These are phyloP conservation scores for Vaccinium corymbosum DNA, from an alignment of 148 eudicot species.

Conservation along the genomic window DNA sequence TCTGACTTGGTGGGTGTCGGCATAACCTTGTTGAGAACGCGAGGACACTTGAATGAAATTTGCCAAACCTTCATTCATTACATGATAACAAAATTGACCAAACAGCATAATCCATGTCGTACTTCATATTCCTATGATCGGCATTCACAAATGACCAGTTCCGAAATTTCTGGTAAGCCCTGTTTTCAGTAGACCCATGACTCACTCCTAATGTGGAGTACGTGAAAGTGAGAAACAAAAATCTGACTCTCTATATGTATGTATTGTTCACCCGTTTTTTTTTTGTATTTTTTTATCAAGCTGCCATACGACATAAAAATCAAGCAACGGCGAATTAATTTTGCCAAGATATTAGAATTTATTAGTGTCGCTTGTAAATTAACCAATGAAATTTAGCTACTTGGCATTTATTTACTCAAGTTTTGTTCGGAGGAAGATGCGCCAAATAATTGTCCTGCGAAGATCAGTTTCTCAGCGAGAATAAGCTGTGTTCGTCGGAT, in stretches of 20 bases:
- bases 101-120: neutral
- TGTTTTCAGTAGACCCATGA: constrained; percentile 10
- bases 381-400: too few relatives aligned
- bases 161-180: neutral
- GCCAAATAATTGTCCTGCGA: too few relatives aligned
- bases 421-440: too few relatives aligned
- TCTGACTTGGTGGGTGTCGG: neutral
- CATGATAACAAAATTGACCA: neutral
- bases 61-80: neutral
- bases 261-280: too few relatives aligned
- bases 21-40: neutral
- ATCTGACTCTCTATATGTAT: neutral
- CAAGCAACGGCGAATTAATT: too few relatives aligned
- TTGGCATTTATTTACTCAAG: too few relatives aligned
- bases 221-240: neutral
- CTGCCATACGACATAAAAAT: too few relatives aligned
- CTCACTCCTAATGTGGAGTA: neutral
- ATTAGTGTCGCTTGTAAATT: too few relatives aligned
- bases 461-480: too few relatives aligned
- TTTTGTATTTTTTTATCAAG: too few relatives aligned
- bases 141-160: neutral
- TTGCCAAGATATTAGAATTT: too few relatives aligned
- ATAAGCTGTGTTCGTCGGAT: too few relatives aligned
- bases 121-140: neutral
- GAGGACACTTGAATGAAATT: neutral